Conservation (phyloP, 208 protist species). For the Naegleria fowleri region DNA sequence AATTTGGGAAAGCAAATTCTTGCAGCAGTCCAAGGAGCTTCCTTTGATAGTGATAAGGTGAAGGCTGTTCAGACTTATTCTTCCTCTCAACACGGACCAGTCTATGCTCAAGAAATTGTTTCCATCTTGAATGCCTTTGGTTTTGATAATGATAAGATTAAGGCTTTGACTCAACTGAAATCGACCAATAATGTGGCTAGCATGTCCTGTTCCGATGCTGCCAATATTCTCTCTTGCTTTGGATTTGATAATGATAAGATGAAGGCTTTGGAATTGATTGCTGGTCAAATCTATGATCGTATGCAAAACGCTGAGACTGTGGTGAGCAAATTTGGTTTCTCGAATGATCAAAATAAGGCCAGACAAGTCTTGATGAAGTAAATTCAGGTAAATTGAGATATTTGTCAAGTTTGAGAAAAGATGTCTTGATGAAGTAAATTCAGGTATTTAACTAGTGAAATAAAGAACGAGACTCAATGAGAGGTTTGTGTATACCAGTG, state of each 20-base stretch:
- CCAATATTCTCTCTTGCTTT: not conserved
- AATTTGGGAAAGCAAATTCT: not conserved
- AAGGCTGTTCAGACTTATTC: not conserved
- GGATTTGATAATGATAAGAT: not conserved
- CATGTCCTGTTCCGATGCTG: not conserved
- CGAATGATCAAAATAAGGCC: not conserved
- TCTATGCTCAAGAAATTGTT: not conserved
- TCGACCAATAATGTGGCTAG: not conserved
- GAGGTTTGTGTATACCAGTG: no score
- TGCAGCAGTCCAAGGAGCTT: not conserved
- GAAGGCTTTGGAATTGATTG: not conserved
- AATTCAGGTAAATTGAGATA: no score
- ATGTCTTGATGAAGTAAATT: no score
- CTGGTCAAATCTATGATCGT: not conserved
- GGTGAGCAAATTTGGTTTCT: not conserved
- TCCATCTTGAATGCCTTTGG: not conserved
- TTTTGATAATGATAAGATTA: not conserved
- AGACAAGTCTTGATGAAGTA: not conserved
- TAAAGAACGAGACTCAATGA: no score
- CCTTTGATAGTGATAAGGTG: not conserved
- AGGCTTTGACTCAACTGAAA: not conserved
- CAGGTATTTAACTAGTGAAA: no score
- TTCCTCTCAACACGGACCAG: not conserved
- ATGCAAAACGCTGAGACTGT: not conserved
- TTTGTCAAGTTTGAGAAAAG: no score